phyloP scores from a whole-genome alignment of 78 protist species.

The Diacronema lutheri region DNA sequence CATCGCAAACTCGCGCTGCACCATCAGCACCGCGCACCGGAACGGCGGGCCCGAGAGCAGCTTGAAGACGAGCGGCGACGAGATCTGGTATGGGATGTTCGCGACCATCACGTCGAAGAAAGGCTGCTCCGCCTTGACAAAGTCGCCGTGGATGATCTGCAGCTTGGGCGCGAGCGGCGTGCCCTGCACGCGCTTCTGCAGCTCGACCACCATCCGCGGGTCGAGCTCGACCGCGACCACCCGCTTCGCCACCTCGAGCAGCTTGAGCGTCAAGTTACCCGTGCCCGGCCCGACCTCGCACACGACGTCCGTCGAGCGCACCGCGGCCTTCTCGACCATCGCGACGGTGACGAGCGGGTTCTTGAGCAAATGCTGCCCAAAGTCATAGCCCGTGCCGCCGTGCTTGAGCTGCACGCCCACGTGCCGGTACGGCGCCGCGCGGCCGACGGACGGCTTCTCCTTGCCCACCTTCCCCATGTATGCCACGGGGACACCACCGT shows the following conservation, averaged over 20 bases:
- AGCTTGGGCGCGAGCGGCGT: constrained; percentile 57
- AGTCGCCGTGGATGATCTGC: constrained; percentile 59
- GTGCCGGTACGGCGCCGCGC: background rate
- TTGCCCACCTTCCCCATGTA: background rate
- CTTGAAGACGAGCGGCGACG: constrained; percentile 96
- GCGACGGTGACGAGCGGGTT: constrained; percentile 90
- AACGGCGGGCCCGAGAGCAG: constrained; percentile 80
- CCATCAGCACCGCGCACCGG: constrained; percentile 44
- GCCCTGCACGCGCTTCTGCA: constrained; percentile 91
- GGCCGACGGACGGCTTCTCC: background rate
- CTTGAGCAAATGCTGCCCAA: constrained; percentile 95
- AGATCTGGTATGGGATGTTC: constrained; percentile 92
- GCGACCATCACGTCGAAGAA: constrained; percentile 96
- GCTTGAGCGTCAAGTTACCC: constrained; percentile 94
- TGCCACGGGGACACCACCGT: background rate
- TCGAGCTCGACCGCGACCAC: constrained; percentile 94
- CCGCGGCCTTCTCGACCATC: constrained; percentile 88
- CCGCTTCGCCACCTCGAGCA: constrained; percentile 83
- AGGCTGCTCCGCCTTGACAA: constrained; percentile 72
- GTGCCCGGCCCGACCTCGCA: constrained; percentile 99
- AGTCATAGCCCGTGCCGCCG: constrained; percentile 59
- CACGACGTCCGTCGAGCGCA: constrained; percentile 89
- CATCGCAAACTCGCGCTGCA: constrained; percentile 97
- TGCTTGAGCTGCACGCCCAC: constrained; percentile 12
- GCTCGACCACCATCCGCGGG: constrained; percentile 97